Base-by-base conservation (phyloP, 805 yeast genomes). In the Zygotorulaspora sp. region DNA sequence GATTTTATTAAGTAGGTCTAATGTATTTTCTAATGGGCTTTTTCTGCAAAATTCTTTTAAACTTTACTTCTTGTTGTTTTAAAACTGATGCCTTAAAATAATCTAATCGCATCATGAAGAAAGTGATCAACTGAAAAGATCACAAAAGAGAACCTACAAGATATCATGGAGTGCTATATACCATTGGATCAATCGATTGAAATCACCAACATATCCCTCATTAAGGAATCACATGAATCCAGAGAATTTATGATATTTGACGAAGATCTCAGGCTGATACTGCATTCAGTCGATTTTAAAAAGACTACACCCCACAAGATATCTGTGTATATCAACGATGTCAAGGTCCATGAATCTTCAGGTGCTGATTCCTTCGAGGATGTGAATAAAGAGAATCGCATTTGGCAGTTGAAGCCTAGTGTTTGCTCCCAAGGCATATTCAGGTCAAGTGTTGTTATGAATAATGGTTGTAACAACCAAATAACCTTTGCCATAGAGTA, bases 371-470 rank as follows among this genome's bases (percentile, higher is more conserved):
- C 36, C n/a, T 43, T 46, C 25, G 35, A 21, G 6, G 24, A 33
- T 2, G 36, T 10, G 4, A 36, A 27, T 5, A 11, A 30, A 7
- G 34, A 30, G 5, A 16, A 16, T 1, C 19, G 30, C 4, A 26
- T 40, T 5, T 53, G 48, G 49, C 36, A 48, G 23, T 31, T 58
- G 25, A 51, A 50, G 17, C 32, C 38, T 3, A 40, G 43, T 8
- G 38, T 47, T n/a, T 44, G 53, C 18, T 30, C 48, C 5, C 50
- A 45, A 4, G 27, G 39, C 13, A 31, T 58, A 21, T 59, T 58
- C 30, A 44, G 50, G 35, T 55, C 61, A 10, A 55, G 52, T 21
- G 55, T 56, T 3, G 61, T 57, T 1, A 57, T 59, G 64, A 59
- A 58, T 38, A 58, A 58, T 43, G 63, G 61, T 2, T 53, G 52